Base-by-base conservation (phyloP, 148 eudicot genomes). In the Fagopyrum homotropicum region DNA sequence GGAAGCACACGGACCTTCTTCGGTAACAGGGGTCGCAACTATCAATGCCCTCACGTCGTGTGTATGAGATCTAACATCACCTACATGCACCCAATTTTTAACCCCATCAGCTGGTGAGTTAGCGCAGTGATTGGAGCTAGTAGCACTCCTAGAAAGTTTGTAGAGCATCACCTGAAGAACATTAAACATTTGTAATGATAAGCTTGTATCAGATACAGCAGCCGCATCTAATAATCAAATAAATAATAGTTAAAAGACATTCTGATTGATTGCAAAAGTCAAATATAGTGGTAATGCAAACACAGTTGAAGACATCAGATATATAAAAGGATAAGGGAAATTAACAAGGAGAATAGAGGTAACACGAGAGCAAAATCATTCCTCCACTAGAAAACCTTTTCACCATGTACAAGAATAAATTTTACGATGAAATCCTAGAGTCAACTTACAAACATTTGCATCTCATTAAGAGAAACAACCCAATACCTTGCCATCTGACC, bases 401-500 rank as follows among this genome's bases (percentile, higher is more conserved):
- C 68, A 61, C 68, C 40, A 9, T 72, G 51, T 12, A 4, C 5
- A 22, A 70, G 73, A 6, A 16, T 11, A 70, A 70, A 9, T 45
- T 22, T 26, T 70, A 43, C 16, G 1, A 72, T 47, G 40, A 6
- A 29, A 63, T 30, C 44, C 7, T 9, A 26, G 35, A 9, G 45
- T 63, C 15, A 35, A 22, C 46, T 22, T 40, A 35, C 71, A 52
- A 63, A 5, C 16, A 8, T 14, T 9, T 15, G 40, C 51, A 60
- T 3, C 26, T 7, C 11, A 5, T 22, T 45, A n/a, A 60, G 29
- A 50, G 52, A 29, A 75, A 48, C 10, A 66, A 73, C 11, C 14
- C 69, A 81, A 71, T 86, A 93, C 98, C 97, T 89, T 91, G 73
- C 98, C 98, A 88, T 92, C 98, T 71, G 97, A 88, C 55, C 97